phyloP scores from a whole-genome alignment of 225 moss, liverwort and hornwort genomes.

The Climacium dendroides region DNA sequence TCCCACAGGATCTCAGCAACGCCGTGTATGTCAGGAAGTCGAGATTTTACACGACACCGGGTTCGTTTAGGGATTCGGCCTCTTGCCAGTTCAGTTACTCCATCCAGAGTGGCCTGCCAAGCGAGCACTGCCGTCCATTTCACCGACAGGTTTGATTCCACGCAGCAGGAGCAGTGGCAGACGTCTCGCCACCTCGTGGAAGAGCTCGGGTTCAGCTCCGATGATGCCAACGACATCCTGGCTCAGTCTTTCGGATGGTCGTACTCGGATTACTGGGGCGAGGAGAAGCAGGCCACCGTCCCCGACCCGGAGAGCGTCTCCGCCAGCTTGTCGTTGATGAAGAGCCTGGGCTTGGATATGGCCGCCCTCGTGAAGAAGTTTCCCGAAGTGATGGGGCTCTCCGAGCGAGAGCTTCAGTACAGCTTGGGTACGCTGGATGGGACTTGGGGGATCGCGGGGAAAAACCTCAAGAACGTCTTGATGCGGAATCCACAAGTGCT shows the following conservation, averaged over 20 bases:
- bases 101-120: slow-evolving; percentile 4
- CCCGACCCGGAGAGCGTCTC: slow-evolving; percentile 37
- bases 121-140: slow-evolving; percentile 40
- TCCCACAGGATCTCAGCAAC: neutral
- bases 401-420: slow-evolving; percentile 33
- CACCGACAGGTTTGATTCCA: slow-evolving; percentile 48
- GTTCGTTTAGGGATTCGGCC: neutral
- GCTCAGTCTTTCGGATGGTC: slow-evolving; percentile 86
- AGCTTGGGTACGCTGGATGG: slow-evolving; percentile 61
- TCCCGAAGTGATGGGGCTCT: slow-evolving; percentile 63
- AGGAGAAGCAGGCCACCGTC: slow-evolving; percentile 50
- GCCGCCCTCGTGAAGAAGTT: slow-evolving; percentile 58
- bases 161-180: slow-evolving; percentile 61
- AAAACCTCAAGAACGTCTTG: slow-evolving; percentile 50
- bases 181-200: slow-evolving; percentile 41
- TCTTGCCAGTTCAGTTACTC: neutral
- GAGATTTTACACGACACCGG: neutral
- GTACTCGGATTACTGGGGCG: slow-evolving; percentile 79
- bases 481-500: slow-evolving; percentile 74
- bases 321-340: slow-evolving; percentile 31
- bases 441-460: slow-evolving; percentile 77
- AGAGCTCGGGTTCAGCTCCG: slow-evolving; percentile 41
- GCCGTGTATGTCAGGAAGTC: neutral
- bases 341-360: slow-evolving; percentile 40
- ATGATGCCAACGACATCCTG: slow-evolving; percentile 58